phyloP scores from a whole-genome alignment of 306 rosid species.

The Cucurbita pepo region DNA sequence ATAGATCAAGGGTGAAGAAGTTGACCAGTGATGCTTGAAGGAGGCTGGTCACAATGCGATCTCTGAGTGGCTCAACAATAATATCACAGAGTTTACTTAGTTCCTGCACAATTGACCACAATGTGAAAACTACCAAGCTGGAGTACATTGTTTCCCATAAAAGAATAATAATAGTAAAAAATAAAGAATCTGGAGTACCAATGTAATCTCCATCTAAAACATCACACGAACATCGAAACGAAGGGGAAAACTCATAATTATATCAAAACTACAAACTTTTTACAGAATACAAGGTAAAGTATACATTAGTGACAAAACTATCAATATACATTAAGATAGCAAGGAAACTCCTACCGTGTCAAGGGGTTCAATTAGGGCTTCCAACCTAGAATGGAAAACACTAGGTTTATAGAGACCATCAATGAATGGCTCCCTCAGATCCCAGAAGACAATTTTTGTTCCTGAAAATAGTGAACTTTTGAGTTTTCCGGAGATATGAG shows the following conservation, averaged over 20 bases:
- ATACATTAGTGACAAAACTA: background rate
- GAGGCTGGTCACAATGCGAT: constrained; percentile 89
- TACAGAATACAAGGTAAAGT: background rate
- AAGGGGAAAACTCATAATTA: background rate
- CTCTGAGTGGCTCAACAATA: constrained; percentile 93
- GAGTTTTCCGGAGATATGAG: constrained; percentile 7
- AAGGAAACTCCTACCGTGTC: constrained; percentile 46
- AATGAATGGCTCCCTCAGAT: constrained; percentile 76
- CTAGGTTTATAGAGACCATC: constrained; percentile 72
- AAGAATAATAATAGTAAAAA: too few species aligned
- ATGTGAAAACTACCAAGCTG: background rate
- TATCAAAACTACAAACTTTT: background rate
- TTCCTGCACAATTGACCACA: constrained; percentile 33
- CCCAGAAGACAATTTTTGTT: constrained; percentile 91
- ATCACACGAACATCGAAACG: background rate
- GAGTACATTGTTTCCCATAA: too few species aligned
- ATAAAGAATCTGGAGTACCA: background rate
- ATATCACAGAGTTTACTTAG: constrained; percentile 75
- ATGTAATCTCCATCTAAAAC: background rate
- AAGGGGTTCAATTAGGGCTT: constrained; percentile 70
- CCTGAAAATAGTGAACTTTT: constrained; percentile 38
- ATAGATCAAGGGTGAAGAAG: constrained; percentile 10
- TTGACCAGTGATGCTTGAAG: constrained; percentile 92
- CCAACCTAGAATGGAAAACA: constrained; percentile 62
- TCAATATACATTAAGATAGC: background rate